These are phyloP conservation scores for Draba incana DNA, from an alignment of 345 rosid genomes.

Conservation along the genomic window DNA sequence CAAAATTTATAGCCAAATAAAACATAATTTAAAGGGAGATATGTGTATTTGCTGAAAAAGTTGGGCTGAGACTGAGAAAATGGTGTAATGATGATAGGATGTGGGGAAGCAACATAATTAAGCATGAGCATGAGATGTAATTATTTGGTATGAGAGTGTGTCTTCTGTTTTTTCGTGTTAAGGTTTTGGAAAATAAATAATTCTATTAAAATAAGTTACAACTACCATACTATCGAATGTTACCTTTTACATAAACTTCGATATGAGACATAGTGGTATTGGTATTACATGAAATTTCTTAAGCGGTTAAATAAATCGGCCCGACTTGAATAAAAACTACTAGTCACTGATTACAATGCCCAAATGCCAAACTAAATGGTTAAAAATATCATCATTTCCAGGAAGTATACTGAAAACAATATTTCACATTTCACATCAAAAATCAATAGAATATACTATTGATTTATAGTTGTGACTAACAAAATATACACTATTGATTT, in stretches of 20 bases:
- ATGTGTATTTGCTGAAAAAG: constrained; percentile 31
- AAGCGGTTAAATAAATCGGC: too few species aligned
- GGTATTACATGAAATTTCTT: too few species aligned
- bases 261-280: too few species aligned
- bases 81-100: constrained; percentile 20
- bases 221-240: background rate
- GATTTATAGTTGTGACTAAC: too few species aligned
- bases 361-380: too few species aligned
- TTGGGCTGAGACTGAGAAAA: constrained; percentile 26
- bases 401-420: too few species aligned
- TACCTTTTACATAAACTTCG: background rate
- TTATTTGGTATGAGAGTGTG: constrained; percentile 59
- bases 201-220: background rate
- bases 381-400: too few species aligned
- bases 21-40: background rate
- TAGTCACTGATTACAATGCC: too few species aligned
- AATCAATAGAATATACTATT: too few species aligned
- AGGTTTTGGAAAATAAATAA: background rate
- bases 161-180: constrained; percentile 27
- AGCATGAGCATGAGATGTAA: constrained; percentile 68
- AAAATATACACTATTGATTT: too few species aligned
- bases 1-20: background rate
- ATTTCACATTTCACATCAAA: too few species aligned
- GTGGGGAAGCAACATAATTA: constrained; percentile 73
- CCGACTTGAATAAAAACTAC: too few species aligned